These are phyloP conservation scores for Gremmenia infestans DNA, from an alignment of 2,329 filamentous ascomycete genomes.

Conservation along the genomic window DNA sequence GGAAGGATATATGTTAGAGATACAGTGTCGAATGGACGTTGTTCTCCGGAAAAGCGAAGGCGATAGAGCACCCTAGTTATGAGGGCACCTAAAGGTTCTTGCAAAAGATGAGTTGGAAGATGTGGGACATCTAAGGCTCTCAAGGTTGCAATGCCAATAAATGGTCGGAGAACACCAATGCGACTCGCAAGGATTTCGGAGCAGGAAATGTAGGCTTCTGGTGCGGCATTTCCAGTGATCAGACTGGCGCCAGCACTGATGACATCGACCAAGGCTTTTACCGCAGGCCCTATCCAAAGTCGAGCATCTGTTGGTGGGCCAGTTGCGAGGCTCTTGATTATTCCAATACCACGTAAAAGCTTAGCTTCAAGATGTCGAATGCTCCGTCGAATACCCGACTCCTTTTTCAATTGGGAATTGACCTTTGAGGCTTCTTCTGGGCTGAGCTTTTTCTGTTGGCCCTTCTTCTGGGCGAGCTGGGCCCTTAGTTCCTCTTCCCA, in stretches of 20 bases:
- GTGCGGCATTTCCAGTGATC: constrained; percentile 74
- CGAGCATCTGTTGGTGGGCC: constrained; percentile 87
- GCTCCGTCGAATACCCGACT: constrained; percentile 70
- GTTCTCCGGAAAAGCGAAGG: constrained; percentile 83
- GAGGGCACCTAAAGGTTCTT: constrained; percentile 78
- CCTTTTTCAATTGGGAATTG: constrained; percentile 84
- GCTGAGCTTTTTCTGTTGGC: constrained; percentile 83
- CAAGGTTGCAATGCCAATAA: constrained; percentile 82
- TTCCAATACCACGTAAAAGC: constrained; percentile 77
- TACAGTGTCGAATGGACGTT: constrained; percentile 85
- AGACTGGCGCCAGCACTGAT: constrained; percentile 78
- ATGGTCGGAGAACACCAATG: constrained; percentile 70
- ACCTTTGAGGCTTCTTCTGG: constrained; percentile 86
- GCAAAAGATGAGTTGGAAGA: constrained; percentile 64
- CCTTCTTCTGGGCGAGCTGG: constrained; percentile 90
- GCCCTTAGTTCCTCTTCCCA: constrained; percentile 92
- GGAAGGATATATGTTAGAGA: constrained; percentile 86
- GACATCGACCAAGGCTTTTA: constrained; percentile 65
- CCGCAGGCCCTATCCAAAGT: constrained; percentile 80
- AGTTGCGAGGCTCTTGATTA: constrained; percentile 74
- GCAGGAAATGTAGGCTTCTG: constrained; percentile 73
- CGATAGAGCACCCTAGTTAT: constrained; percentile 87
- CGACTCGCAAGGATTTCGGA: constrained; percentile 69
- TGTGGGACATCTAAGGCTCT: constrained; percentile 71
- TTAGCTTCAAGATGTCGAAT: constrained; percentile 65